Base-by-base conservation (phyloP, 257 asterid species). In the Fraxinus anomala region DNA sequence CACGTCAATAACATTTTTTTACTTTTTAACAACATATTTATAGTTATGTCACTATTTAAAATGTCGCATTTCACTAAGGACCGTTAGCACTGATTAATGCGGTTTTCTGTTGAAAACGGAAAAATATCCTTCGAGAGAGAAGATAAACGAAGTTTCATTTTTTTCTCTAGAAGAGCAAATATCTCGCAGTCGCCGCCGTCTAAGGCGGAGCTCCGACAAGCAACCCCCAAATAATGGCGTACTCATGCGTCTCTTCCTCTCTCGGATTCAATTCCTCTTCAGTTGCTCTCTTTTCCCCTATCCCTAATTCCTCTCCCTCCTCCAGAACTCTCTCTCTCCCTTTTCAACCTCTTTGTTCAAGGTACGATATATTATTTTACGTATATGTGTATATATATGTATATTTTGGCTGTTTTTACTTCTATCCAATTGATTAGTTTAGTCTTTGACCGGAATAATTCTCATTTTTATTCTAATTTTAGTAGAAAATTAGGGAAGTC, bases 401-500 rank as follows among this genome's bases (percentile, higher is more conserved):
- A 56, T 56, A 21, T 61, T 61, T 21, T 30, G 3, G n/a, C 28
- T n/a, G 5, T 63, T 12, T 17, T 33, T 11, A 21, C 12, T 17
- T 21, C 66, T 21, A 21, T 1, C 16, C 30, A 21, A 24, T 24
- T 21, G 34, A 2, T 61, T 61, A 61, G 31, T 61, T 61, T 1
- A 7, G n/a, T 16, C 30, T 24, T 24, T 21, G 16, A 9, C 16
- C 17, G 26, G 37, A 24, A 9, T 73, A 70, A 6, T 3, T 68
- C 24, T 69, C 7, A 3, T 63, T n/a, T 40, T 30, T 13, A 7
- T 69, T 0, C 19, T 49, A 66, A 47, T 5, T 67, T 74, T 36
- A 67, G 30, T 86, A 84, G 97, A 82, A 87, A 88, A 79, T 81
- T 86, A 80, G 87, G 68, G 70, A 80, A 83, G 49, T 76, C 82